Evolutionary conservation across 2,329 filamentous ascomycete genomes (phyloP), one percentile per base, ranked within the genome.

Genomic region (Ploettnerulaceae sp.): DNA sequence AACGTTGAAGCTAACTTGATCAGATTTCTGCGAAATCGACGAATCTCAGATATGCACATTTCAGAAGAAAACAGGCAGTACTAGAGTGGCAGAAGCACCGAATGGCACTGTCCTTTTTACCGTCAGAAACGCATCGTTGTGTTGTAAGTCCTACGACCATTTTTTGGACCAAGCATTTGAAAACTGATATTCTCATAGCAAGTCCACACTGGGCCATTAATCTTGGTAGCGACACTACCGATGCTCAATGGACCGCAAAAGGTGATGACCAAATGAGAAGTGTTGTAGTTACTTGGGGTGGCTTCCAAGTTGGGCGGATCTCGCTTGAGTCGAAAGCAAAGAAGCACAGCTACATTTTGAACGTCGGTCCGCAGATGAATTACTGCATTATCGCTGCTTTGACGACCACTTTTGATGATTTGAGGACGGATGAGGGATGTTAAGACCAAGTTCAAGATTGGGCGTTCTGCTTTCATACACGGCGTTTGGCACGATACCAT

Each of bases 291-390:
- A 47, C 25, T 18, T 50, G 49, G 47, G 49, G 42, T 21, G 49
- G 49, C 20, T 47, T 47, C 15, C 21, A 50, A 24, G 45, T 55
- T 33, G 52, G 52, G 7, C 28, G 47, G 3, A 55, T 55, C 7
- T 34, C 35, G 15, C 26, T 34, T 9, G 47, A 45, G 3, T 45
- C 47, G 6, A 42, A 26, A 18, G 7, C 20, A 8, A 45, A 32
- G 26, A 55, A 49, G 18, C 52, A 55, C 29, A 52, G 41, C 45
- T 55, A 55, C 33, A 45, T 40, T 21, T 40, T 55, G n/a, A 45
- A 29, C 22, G 21, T 52, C 7, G 46, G 43, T 2, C 35, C 47
- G 3, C 45, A 49, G 14, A 43, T 46, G 32, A 53, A 55, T 20
- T 55, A 51, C 29, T 40, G 38, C 21, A 46, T 53, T 14, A 51